Conservation (phyloP, 768 basidiomycete species). For the Kwoniella bestiolae region DNA sequence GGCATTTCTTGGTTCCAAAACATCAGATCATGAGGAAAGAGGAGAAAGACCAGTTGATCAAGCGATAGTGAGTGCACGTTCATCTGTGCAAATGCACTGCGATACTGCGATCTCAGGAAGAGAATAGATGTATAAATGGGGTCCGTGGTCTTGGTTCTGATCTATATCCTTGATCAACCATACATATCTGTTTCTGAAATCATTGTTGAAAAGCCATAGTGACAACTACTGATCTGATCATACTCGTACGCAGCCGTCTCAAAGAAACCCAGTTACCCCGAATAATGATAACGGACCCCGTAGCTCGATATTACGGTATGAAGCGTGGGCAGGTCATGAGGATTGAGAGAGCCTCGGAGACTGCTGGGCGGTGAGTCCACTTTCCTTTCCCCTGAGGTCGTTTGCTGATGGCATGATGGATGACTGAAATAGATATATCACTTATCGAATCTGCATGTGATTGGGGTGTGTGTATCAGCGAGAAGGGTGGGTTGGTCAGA, state of each 20-base stretch:
- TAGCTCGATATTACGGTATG: slow-evolving; percentile 97
- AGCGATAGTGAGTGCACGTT: slow-evolving; percentile 96
- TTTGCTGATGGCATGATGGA: not conserved
- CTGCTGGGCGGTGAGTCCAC: slow-evolving; percentile 67
- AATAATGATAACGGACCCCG: slow-evolving; percentile 93
- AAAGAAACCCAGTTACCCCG: slow-evolving; percentile 98
- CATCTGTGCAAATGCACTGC: too few species aligned
- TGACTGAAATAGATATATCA: slow-evolving; percentile 41
- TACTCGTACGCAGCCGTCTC: slow-evolving; percentile 69
- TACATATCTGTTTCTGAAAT: too few species aligned
- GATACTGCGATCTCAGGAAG: too few species aligned
- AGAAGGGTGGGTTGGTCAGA: too few species aligned
- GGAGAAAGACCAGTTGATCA: slow-evolving; percentile 82
- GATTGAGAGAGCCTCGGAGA: slow-evolving; percentile 96
- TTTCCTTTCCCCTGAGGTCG: not conserved
- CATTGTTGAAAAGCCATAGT: too few species aligned
- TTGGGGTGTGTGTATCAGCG: too few species aligned
- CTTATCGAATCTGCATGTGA: slow-evolving; percentile 55
- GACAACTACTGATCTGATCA: not conserved
- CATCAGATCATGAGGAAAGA: slow-evolving; percentile 85
- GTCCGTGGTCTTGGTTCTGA: too few species aligned
- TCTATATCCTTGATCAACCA: too few species aligned
- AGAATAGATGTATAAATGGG: too few species aligned
- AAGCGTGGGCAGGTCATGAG: slow-evolving; percentile 96
- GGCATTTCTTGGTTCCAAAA: slow-evolving; percentile 90